Conservation (phyloP, 1,284 basidiomycete genomes). For the Anthracocystis setariae region DNA sequence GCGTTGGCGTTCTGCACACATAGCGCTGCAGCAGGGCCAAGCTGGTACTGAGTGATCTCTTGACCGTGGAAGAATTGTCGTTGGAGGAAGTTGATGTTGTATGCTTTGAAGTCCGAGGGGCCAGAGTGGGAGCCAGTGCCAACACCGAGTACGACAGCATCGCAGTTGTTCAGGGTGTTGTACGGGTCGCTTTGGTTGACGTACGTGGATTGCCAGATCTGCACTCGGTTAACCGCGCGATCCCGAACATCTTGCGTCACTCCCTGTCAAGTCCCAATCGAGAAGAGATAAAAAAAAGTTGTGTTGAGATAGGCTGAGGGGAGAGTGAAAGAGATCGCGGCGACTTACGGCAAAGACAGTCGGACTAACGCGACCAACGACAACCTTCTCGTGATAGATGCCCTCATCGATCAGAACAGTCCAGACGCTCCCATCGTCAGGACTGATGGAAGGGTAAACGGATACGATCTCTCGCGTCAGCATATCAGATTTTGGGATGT, state of each 20-base stretch:
- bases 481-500: not conserved
- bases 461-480: not conserved
- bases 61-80: conserved; percentile 19
- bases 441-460: conserved; percentile 6
- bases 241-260: conserved; percentile 8
- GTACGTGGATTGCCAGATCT: conserved; percentile 40
- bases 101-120: conserved; percentile 34
- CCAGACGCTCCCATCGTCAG: conserved; percentile 17
- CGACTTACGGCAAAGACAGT: conserved; percentile 13
- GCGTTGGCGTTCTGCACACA: conserved; percentile 26
- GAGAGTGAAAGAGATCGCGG: no score
- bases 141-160: conserved; percentile 27
- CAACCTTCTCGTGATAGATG: conserved; percentile 31
- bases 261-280: conserved; percentile 6
- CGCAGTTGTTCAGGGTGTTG: conserved; percentile 19
- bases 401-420: conserved; percentile 37
- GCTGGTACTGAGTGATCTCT: conserved; percentile 25
- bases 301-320: no score
- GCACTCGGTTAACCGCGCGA: conserved; percentile 15
- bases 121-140: conserved; percentile 12
- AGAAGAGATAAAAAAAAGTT: no score
- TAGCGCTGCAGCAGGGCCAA: conserved; percentile 35
- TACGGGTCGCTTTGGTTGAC: conserved; percentile 31
- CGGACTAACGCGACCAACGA: conserved; percentile 21
- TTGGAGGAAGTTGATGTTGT: conserved; percentile 42